Conservation (phyloP, 495 filamentous ascomycete genomes). For the Annulohypoxylon stygium region DNA sequence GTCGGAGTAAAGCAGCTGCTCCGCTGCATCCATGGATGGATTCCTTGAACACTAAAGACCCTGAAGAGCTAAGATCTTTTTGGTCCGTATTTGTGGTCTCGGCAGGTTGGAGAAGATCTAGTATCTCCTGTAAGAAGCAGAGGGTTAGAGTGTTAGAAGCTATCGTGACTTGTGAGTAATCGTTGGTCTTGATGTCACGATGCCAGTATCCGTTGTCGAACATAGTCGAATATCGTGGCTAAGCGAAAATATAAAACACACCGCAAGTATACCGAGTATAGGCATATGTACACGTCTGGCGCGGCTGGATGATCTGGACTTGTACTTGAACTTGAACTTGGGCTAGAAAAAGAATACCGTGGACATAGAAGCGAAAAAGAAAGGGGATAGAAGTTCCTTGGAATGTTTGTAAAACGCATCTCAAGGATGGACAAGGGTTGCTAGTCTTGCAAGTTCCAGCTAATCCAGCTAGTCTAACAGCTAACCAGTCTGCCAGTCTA, state of each 20-base stretch:
- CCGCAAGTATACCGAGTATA: conserved; percentile 5
- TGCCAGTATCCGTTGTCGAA: conserved; percentile 1
- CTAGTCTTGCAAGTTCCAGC: too few relatives aligned
- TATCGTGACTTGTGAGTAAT: conserved; percentile 16
- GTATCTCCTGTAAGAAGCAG: conserved; percentile 10
- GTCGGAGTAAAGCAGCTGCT: conserved; percentile 36
- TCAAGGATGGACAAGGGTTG: not conserved
- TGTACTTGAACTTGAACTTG: not conserved
- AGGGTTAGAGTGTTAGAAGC: conserved; percentile 3
- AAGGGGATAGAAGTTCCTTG: conserved; percentile 32
- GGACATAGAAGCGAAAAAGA: conserved; percentile 29
- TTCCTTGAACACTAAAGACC: conserved; percentile 16
- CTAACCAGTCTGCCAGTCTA: not conserved
- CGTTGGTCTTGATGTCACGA: not conserved
- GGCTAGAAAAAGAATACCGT: not conserved
- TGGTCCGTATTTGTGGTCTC: conserved; percentile 11
- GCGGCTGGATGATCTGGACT: not conserved
- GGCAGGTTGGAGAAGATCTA: conserved; percentile 19
- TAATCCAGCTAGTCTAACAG: too few relatives aligned
- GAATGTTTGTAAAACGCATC: conserved; percentile 39
- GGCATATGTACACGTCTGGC: not conserved
- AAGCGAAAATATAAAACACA: conserved; percentile 7
- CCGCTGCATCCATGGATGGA: conserved; percentile 31
- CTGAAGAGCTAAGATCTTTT: conserved; percentile 25
- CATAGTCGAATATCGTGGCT: not conserved